phyloP scores from a whole-genome alignment of 2,329 filamentous ascomycete species.

The Talaromyces pinophilus region DNA sequence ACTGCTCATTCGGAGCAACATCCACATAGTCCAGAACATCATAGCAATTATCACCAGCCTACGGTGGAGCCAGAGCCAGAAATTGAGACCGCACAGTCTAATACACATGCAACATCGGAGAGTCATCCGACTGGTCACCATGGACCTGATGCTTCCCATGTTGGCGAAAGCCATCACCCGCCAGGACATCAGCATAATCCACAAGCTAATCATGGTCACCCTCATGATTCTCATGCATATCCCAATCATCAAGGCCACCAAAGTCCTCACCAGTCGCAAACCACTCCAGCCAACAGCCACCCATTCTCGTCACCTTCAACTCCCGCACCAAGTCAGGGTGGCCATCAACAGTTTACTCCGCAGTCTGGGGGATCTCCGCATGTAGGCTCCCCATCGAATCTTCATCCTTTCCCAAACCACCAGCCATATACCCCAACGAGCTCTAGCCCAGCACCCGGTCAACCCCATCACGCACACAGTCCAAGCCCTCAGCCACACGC shows the following conservation, averaged over 20 bases:
- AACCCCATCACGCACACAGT: neutral
- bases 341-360: constrained; percentile 1
- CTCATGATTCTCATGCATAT: neutral
- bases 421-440: neutral
- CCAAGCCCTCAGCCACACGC: neutral
- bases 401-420: neutral
- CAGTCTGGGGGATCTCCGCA: neutral
- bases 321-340: neutral
- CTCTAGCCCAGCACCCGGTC: neutral
- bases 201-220: neutral
- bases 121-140: neutral
- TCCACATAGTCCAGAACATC: neutral
- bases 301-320: constrained; percentile 2
- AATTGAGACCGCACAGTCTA: neutral
- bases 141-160: neutral
- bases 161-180: neutral
- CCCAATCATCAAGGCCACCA: neutral
- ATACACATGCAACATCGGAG: neutral
- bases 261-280: neutral
- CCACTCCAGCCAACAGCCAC: neutral
- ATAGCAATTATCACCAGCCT: constrained; percentile 6
- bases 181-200: neutral
- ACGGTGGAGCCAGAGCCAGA: neutral
- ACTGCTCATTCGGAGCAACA: neutral
- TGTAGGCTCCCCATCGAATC: neutral